Evolutionary conservation across 768 basidiomycete species (phyloP).

Genomic region (Suillus luteus): DNA sequence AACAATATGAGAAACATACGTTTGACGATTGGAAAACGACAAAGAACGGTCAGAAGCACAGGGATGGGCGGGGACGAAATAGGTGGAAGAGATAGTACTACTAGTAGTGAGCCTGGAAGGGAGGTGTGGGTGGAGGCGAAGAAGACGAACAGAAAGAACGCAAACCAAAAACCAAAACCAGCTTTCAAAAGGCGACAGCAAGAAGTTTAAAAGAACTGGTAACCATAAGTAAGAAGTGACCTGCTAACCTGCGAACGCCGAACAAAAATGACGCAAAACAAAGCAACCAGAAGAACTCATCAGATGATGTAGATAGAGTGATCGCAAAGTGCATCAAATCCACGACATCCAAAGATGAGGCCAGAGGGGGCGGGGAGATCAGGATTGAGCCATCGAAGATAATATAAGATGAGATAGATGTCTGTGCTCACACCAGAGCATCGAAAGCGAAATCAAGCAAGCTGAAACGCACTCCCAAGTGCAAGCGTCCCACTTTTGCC

Average conservation of each 20-base stretch:
- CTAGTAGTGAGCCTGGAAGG: neutral
- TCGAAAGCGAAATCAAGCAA: conserved; percentile 48
- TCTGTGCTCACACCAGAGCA: neutral
- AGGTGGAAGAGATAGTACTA: neutral
- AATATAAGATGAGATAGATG: neutral
- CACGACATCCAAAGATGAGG: neutral
- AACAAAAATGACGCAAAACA: neutral
- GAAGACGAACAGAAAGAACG: neutral
- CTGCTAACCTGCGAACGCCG: too few species aligned
- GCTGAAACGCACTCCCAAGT: conserved; percentile 74
- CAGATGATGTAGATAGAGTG: neutral
- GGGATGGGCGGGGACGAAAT: neutral
- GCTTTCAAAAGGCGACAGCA: neutral
- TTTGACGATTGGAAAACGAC: neutral
- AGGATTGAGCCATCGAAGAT: neutral
- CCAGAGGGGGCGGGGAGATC: neutral
- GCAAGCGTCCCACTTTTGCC: conserved; percentile 38
- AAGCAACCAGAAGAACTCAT: neutral
- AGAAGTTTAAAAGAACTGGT: neutral
- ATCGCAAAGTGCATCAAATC: conserved; percentile 6
- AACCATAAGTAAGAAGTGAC: conserved; percentile 5
- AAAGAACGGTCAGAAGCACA: too few species aligned
- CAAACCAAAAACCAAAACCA: neutral
- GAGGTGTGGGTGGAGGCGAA: neutral
- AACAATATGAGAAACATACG: conserved; percentile 12